Evolutionary conservation across 208 protist species (phyloP).

Genomic region (Crithidia expoeki): DNA sequence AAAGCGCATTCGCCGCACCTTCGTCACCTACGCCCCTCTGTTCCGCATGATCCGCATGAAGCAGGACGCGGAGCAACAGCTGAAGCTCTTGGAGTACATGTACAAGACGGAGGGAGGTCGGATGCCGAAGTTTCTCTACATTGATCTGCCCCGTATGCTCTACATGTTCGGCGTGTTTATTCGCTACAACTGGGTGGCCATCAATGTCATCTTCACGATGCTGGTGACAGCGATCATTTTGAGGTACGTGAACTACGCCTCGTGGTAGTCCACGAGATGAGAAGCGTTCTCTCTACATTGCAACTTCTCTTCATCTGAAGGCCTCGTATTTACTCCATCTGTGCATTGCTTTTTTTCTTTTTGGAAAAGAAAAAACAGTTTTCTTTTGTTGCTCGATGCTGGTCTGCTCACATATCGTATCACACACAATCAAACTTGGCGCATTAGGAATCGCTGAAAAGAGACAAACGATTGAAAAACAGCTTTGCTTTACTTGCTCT

Average conservation of each 20-base stretch:
- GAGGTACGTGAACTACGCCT: conserved; percentile 35
- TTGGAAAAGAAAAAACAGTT: background rate
- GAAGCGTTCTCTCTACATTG: too few relatives aligned
- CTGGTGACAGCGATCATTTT: conserved; percentile 43
- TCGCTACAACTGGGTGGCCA: conserved; percentile 87
- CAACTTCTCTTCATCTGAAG: too few relatives aligned
- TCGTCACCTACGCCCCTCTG: conserved; percentile 90
- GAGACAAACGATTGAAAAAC: too few relatives aligned
- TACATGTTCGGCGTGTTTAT: conserved; percentile 89
- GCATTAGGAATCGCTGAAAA: too few relatives aligned
- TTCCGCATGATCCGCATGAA: conserved; percentile 79
- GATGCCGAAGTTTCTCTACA: conserved; percentile 81
- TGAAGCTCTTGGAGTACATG: conserved; percentile 76
- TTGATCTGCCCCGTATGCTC: conserved; percentile 85
- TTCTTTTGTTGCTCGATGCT: background rate
- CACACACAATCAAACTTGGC: background rate
- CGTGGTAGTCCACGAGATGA: conserved; percentile 18
- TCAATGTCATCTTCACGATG: conserved; percentile 71
- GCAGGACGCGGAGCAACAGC: conserved; percentile 68
- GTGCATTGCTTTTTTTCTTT: too few relatives aligned
- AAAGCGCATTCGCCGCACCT: conserved; percentile 83
- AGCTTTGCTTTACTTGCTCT: too few relatives aligned
- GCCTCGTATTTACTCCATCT: too few relatives aligned
- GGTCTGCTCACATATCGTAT: background rate
- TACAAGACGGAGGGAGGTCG: conserved; percentile 78